Conservation (phyloP, 2,329 filamentous ascomycete genomes). For the Albophoma yamanashiensis region DNA sequence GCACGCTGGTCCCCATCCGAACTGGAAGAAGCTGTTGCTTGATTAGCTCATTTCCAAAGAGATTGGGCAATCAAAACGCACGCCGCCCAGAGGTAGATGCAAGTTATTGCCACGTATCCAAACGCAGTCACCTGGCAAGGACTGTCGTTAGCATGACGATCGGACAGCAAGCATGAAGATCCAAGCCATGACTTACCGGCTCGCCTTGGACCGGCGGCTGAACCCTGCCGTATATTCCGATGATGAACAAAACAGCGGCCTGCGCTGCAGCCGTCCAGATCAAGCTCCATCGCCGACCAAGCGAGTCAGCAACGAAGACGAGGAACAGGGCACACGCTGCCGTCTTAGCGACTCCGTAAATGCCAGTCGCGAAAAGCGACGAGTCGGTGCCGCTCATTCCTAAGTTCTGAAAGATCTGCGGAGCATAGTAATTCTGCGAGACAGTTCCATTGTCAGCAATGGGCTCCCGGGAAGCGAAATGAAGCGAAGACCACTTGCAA, state of each 20-base stretch:
- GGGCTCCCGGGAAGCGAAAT: not conserved
- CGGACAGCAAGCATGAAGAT: not conserved
- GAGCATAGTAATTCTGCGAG: conserved; percentile 51
- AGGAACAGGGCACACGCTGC: conserved; percentile 53
- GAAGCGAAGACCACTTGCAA: conserved; percentile 29
- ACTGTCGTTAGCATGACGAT: not conserved
- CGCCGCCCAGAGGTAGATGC: conserved; percentile 61
- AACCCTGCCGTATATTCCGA: conserved; percentile 59
- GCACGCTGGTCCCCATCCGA: conserved; percentile 60
- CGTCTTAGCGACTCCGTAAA: conserved; percentile 65
- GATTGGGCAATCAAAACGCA: conserved; percentile 10
- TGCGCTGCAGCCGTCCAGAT: conserved; percentile 56
- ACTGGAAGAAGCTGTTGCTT: conserved; percentile 45
- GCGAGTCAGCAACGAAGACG: conserved; percentile 55
- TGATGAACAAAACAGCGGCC: conserved; percentile 54
- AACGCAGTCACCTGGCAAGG: conserved; percentile 42
- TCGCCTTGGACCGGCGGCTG: conserved; percentile 42
- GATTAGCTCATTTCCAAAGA: conserved; percentile 7
- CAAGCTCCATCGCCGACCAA: conserved; percentile 51
- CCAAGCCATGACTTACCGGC: conserved; percentile 20
- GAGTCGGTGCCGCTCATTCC: conserved; percentile 46
- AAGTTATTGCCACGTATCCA: conserved; percentile 59
- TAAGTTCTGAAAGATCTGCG: conserved; percentile 56
- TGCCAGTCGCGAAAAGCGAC: conserved; percentile 60
- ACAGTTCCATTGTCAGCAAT: not conserved